Percentiles rank a stretch among this genome's conserved stretches.
These are phyloP conservation scores for Artomyces pyxidatus DNA, from an alignment of 768 basidiomycete genomes.

Conservation along the genomic window DNA sequence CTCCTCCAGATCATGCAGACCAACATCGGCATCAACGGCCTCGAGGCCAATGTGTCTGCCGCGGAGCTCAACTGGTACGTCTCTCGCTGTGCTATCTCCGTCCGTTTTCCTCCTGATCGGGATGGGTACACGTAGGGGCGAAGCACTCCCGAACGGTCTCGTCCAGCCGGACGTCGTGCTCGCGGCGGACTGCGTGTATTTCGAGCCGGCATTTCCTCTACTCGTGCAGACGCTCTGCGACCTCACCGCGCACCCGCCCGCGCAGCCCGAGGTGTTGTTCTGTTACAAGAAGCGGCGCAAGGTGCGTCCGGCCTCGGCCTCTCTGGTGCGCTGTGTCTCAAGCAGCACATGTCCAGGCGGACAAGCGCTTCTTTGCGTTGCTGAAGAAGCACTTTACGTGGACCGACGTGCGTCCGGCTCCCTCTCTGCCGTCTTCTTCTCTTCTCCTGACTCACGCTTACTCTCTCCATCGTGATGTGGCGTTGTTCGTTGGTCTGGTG, in stretches of 20 bases:
- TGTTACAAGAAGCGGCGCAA: conserved; percentile 93
- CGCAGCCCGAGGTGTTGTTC: conserved; percentile 62
- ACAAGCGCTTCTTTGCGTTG: conserved; percentile 77
- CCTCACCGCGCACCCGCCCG: conserved; percentile 33
- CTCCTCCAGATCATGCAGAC: conserved; percentile 70
- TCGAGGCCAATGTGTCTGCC: conserved; percentile 44
- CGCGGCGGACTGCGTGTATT: conserved; percentile 94
- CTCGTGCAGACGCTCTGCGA: conserved; percentile 72
- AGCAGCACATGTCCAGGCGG: conserved; percentile 46
- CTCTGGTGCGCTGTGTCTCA: background rate
- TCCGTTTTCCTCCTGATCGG: no score
- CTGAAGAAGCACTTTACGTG: conserved; percentile 74
- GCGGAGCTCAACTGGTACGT: conserved; percentile 78
- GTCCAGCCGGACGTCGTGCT: conserved; percentile 63
- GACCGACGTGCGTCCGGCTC: conserved; percentile 41
- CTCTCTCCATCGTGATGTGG: background rate
- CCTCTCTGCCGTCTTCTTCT: background rate
- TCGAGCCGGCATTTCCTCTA: conserved; percentile 86
- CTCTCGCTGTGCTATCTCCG: background rate
- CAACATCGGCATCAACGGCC: conserved; percentile 63
- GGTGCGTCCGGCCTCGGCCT: conserved; percentile 32
- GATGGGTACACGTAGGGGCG: conserved; percentile 45
- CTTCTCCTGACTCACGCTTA: background rate
- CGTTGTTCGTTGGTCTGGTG: background rate
- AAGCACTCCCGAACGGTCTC: conserved; percentile 36